These are phyloP conservation scores for Thielaviopsis ethacetica DNA, from an alignment of 2,329 filamentous ascomycete species.

Conservation along the genomic window DNA sequence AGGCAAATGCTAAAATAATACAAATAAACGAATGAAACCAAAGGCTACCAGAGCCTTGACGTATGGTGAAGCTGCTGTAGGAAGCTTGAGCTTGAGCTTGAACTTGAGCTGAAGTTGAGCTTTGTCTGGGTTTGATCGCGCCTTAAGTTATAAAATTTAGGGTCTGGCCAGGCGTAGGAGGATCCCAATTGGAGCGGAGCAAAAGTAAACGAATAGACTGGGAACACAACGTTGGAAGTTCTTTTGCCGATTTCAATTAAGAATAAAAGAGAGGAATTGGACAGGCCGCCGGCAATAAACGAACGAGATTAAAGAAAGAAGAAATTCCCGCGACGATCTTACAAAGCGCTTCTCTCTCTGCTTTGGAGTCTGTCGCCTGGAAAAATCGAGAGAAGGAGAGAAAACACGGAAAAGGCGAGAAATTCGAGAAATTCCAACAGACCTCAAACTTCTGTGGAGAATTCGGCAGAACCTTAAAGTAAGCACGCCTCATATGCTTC, in stretches of 20 bases:
- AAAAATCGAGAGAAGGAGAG: background rate
- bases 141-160: background rate
- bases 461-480: background rate
- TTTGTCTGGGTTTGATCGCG: background rate
- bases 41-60: background rate
- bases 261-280: no score
- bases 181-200: background rate
- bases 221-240: no score
- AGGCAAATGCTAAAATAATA: background rate
- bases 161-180: background rate
- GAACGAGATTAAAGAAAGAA: no score
- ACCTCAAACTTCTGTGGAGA: background rate
- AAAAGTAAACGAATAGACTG: background rate
- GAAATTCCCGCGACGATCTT: no score
- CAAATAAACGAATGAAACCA: background rate
- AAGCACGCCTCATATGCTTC: background rate
- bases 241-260: no score
- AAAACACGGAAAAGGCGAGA: background rate
- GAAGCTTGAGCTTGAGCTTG: background rate
- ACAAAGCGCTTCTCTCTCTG: no score
- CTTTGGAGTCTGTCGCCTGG: background rate
- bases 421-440: background rate
- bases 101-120: background rate
- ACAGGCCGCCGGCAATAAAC: no score
- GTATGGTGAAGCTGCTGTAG: background rate